phyloP scores from a whole-genome alignment of 176 grass and related monocot species.

The Triticum dicoccoides region DNA sequence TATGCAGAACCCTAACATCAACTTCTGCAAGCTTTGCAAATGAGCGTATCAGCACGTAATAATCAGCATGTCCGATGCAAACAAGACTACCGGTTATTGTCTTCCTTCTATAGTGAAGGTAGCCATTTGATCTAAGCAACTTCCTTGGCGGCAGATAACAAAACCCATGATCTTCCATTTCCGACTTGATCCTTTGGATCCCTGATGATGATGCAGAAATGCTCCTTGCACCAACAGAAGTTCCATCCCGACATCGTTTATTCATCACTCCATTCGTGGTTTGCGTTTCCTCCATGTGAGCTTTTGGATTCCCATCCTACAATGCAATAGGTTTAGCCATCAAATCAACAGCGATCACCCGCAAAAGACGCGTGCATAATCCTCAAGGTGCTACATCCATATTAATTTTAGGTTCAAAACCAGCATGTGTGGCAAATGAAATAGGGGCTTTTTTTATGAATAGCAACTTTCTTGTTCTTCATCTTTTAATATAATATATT shows the following conservation, averaged over 20 bases:
- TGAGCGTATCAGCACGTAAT: conserved; percentile 71
- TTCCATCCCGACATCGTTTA: conserved; percentile 26
- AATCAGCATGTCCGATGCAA: conserved; percentile 81
- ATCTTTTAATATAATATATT: background rate
- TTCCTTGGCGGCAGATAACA: conserved; percentile 54
- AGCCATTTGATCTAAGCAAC: conserved; percentile 44
- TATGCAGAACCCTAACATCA: conserved; percentile 73
- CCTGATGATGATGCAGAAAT: conserved; percentile 25
- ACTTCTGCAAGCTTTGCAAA: conserved; percentile 76
- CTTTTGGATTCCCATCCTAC: conserved; percentile 55
- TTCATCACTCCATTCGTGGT: conserved; percentile 31
- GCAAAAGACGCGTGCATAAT: background rate
- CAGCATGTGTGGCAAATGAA: background rate
- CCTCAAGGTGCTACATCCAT: background rate
- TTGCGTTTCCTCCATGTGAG: conserved; percentile 25
- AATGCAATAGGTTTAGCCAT: conserved; percentile 19
- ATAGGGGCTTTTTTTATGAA: background rate
- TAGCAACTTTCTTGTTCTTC: background rate
- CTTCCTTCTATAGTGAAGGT: conserved; percentile 75
- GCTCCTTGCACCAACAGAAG: conserved; percentile 16
- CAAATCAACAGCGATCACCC: background rate
- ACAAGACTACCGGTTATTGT: conserved; percentile 36
- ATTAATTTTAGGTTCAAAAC: background rate
- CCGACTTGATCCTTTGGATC: conserved; percentile 56
- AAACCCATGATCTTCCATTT: conserved; percentile 80